phyloP scores from a whole-genome alignment of 352 stramenopile species.

The Plasmopara viticola region DNA sequence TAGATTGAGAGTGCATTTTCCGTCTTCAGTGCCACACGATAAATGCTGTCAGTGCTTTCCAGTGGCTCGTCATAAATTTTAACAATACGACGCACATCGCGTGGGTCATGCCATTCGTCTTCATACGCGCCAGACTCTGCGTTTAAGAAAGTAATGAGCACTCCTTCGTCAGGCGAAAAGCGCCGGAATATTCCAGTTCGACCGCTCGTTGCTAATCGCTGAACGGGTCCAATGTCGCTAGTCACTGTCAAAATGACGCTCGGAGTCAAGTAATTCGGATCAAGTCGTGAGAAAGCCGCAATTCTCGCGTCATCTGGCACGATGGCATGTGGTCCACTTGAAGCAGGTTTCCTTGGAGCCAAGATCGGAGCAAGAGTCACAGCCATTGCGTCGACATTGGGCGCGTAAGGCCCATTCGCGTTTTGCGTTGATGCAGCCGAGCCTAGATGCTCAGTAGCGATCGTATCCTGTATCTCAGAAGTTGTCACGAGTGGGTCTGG shows the following conservation, averaged over 20 bases:
- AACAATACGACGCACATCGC: slow-evolving; percentile 68
- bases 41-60: slow-evolving; percentile 60
- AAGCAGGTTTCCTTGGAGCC: slow-evolving; percentile 28
- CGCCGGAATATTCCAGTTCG: slow-evolving; percentile 64
- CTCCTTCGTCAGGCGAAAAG: slow-evolving; percentile 46
- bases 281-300: slow-evolving; percentile 54
- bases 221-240: slow-evolving; percentile 57
- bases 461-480: slow-evolving; percentile 12
- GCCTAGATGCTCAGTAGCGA: slow-evolving; percentile 16
- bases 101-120: slow-evolving; percentile 72
- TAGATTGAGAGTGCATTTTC: slow-evolving; percentile 79
- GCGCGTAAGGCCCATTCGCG: slow-evolving; percentile 8
- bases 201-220: slow-evolving; percentile 53
- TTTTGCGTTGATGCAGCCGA: slow-evolving; percentile 12
- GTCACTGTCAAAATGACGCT: slow-evolving; percentile 80
- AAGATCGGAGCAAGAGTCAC: slow-evolving; percentile 75
- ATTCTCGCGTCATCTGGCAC: slow-evolving; percentile 16
- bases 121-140: slow-evolving; percentile 82
- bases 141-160: slow-evolving; percentile 81
- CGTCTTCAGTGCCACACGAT: slow-evolving; percentile 64
- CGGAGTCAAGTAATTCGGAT: slow-evolving; percentile 61
- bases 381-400: slow-evolving; percentile 70
- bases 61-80: slow-evolving; percentile 78
- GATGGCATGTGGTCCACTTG: slow-evolving; percentile 12
- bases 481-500: slow-evolving; percentile 49